Base-by-base conservation (phyloP, 2,329 filamentous ascomycete genomes). In the Cercospora sesami region DNA sequence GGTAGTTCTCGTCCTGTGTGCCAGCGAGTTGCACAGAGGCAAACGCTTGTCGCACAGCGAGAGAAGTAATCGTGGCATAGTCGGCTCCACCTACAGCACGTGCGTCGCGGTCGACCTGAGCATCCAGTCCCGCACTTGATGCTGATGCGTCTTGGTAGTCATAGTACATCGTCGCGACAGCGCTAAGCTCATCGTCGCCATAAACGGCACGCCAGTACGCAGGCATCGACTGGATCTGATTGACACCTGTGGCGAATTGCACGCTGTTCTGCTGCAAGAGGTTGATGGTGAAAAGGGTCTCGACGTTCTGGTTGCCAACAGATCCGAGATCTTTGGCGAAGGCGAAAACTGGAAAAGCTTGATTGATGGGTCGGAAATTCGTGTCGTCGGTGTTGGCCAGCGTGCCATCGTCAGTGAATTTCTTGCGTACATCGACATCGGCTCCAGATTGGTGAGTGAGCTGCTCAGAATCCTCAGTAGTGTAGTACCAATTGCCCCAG, bases 401-500 rank as follows among this genome's bases (percentile, higher is more conserved):
- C 10, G 69, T 77, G 2, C 85, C 84, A 28, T 79, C 77, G 5
- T 73, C 75, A 1, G 76, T 72, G 70, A 87, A 87, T 3, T 79
- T 74, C 23, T 75, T 77, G 12, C 86, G 83, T 36, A 87, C 83
- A 67, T 80, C 78, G 8, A 48, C 69, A 63, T 84, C 83, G 9
- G 74, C 64, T 4, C 84, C 85, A 59, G 83, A 82, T 70, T 84
- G 82, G 66, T 83, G 80, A 1, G 81, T 83, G 63, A 85, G 72
- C 1, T 75, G 77, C 18, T 80, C 65, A 1, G 67, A 71, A 7
- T 78, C 77, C 59, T 83, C 79, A 1, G 85, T 85, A 1, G 83
- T 80, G 33, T 74, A 86, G 74, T 84, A 86, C 82, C 83, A 83
- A 65, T 83, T 81, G 5, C 85, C 85, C 82, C 84, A 86, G 72